phyloP scores from a whole-genome alignment of 78 protist species.

The Cavenderia fasciculata region DNA sequence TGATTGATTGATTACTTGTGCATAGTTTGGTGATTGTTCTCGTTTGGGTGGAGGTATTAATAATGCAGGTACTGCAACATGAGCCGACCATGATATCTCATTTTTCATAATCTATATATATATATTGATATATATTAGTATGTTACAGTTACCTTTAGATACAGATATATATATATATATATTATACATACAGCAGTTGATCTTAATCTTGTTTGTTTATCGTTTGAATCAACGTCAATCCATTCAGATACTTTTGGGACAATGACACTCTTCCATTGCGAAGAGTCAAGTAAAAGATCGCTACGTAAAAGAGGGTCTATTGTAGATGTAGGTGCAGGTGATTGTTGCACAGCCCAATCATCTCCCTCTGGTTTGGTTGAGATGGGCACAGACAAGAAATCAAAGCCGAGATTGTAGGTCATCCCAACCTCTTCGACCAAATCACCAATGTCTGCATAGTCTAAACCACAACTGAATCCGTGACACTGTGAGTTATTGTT shows the following conservation, averaged over 20 bases:
- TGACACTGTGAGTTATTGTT: too few relatives aligned
- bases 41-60: conserved; percentile 78
- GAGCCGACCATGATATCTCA: conserved; percentile 88
- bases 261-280: conserved; percentile 66
- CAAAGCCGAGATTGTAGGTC: conserved; percentile 9
- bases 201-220: background rate
- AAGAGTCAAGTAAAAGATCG: conserved; percentile 60
- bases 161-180: background rate
- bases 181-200: conserved; percentile 22
- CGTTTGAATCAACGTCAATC: conserved; percentile 24
- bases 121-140: background rate
- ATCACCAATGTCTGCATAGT: background rate
- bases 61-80: conserved; percentile 80
- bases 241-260: conserved; percentile 64
- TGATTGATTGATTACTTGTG: conserved; percentile 63
- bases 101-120: conserved; percentile 46
- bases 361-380: conserved; percentile 55
- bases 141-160: background rate
- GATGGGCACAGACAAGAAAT: conserved; percentile 74
- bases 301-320: conserved; percentile 79
- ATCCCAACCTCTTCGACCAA: background rate
- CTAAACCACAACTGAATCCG: conserved; percentile 67
- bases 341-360: background rate
- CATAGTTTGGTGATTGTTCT: conserved; percentile 4
- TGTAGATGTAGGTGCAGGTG: conserved; percentile 9